Percentiles rank a stretch among this genome's conserved stretches.
Conservation (phyloP, 2,329 filamentous ascomycete genomes). For the Ploettnerulaceae sp. region DNA sequence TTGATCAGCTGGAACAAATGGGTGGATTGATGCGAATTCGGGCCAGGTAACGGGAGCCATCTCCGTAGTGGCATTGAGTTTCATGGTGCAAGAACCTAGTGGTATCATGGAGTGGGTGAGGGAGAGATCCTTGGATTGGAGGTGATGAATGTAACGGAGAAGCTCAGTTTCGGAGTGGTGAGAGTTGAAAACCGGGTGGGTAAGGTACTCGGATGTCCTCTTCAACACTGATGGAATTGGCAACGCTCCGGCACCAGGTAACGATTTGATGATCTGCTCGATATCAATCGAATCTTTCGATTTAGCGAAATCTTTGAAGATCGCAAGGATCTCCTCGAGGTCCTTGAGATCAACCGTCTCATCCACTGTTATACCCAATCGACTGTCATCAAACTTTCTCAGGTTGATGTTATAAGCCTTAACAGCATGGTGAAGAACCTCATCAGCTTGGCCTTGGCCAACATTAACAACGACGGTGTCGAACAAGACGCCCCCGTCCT, state of each 20-base stretch:
- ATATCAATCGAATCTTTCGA: slow-evolving; percentile 27
- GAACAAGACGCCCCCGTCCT: slow-evolving; percentile 59
- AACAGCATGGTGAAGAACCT: slow-evolving; percentile 47
- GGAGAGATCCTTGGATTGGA: slow-evolving; percentile 91
- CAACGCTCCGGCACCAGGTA: slow-evolving; percentile 36
- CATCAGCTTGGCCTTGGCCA: slow-evolving; percentile 45
- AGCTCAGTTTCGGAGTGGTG: slow-evolving; percentile 95
- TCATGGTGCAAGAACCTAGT: slow-evolving; percentile 96
- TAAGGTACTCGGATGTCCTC: slow-evolving; percentile 71
- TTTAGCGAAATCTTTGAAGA: slow-evolving; percentile 42
- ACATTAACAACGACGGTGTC: slow-evolving; percentile 73
- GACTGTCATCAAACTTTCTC: slow-evolving; percentile 53
- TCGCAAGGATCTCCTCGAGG: slow-evolving; percentile 51
- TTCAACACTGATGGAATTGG: slow-evolving; percentile 55
- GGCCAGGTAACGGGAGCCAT: slow-evolving; percentile 82
- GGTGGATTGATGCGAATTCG: slow-evolving; percentile 75
- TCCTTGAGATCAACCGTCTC: slow-evolving; percentile 61
- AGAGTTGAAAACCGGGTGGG: slow-evolving; percentile 89
- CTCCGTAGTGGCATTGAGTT: slow-evolving; percentile 88
- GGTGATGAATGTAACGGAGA: slow-evolving; percentile 85
- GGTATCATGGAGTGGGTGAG: slow-evolving; percentile 97
- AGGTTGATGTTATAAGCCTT: slow-evolving; percentile 54
- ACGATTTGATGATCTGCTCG: slow-evolving; percentile 40
- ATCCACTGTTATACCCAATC: slow-evolving; percentile 72
- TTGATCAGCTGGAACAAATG: slow-evolving; percentile 62